Evolutionary conservation across 148 eudicot genomes (phyloP).

Genomic region (Vaccinium vitisidaea): DNA sequence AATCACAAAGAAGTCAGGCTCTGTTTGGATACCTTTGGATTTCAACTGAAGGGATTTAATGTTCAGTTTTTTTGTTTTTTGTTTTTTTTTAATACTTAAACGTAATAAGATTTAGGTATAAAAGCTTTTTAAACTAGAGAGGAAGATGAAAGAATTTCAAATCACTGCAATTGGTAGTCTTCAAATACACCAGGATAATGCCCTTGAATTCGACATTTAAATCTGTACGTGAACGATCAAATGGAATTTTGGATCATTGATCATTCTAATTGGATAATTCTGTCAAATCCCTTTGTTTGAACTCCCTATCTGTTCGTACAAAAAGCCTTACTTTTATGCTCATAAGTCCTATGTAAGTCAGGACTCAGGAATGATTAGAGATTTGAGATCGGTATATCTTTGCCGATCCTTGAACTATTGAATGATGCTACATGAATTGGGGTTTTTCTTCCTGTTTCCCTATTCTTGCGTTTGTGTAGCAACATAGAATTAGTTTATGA

Average conservation of each 20-base stretch:
- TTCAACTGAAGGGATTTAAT: background rate
- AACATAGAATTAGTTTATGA: constrained; percentile 5
- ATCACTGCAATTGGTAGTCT: background rate
- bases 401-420: background rate
- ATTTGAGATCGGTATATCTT: background rate
- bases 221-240: background rate
- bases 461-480: background rate
- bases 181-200: background rate
- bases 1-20: background rate
- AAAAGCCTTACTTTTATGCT: background rate
- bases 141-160: background rate
- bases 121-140: background rate
- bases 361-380: background rate
- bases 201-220: background rate
- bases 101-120: background rate
- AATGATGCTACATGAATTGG: background rate
- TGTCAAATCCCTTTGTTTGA: background rate
- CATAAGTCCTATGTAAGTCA: background rate
- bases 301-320: background rate
- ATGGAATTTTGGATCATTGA: background rate
- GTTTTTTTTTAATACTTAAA: background rate
- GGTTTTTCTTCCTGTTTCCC: background rate
- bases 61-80: background rate
- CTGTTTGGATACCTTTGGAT: background rate
- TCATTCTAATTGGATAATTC: background rate